Conservation (phyloP, 441 rosid species). For the Populus hybrid region DNA sequence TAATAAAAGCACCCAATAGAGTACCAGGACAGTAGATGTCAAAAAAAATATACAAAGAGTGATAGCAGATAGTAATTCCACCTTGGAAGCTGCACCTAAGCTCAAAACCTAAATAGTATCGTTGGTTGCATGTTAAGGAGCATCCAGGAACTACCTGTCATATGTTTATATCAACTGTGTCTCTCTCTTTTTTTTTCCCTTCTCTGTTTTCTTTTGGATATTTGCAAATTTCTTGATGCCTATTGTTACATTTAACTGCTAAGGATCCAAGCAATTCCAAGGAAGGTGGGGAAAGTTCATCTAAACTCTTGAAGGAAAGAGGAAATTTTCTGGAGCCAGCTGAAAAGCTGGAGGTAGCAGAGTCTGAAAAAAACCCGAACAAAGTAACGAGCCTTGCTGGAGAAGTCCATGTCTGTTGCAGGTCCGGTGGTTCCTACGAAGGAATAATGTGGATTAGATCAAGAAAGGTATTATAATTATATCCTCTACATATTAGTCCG, state of each 20-base stretch:
- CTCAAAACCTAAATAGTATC: not conserved
- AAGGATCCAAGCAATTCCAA: slow-evolving; percentile 38
- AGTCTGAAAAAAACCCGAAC: slow-evolving; percentile 42
- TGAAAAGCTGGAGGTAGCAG: slow-evolving; percentile 37
- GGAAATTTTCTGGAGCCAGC: slow-evolving; percentile 35
- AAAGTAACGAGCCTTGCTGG: slow-evolving; percentile 85
- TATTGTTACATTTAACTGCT: slow-evolving; percentile 10
- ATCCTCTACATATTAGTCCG: slow-evolving; percentile 8
- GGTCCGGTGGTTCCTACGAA: slow-evolving; percentile 95
- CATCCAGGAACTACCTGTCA: not conserved
- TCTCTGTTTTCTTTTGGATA: not conserved
- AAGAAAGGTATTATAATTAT: slow-evolving; percentile 62
- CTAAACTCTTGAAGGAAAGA: slow-evolving; percentile 36
- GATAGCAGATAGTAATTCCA: not conserved
- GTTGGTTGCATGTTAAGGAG: not conserved
- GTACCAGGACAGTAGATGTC: not conserved
- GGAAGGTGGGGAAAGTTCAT: slow-evolving; percentile 35
- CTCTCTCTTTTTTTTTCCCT: not conserved
- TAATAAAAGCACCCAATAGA: not conserved
- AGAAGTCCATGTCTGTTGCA: slow-evolving; percentile 95
- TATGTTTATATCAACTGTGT: too few species aligned
- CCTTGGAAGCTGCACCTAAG: not conserved
- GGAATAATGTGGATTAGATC: slow-evolving; percentile 93
- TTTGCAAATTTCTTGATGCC: slow-evolving; percentile 12
- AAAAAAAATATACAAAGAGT: not conserved